These are phyloP conservation scores for Schizophyllum commune DNA, from an alignment of 1,284 basidiomycete species.

Conservation along the genomic window DNA sequence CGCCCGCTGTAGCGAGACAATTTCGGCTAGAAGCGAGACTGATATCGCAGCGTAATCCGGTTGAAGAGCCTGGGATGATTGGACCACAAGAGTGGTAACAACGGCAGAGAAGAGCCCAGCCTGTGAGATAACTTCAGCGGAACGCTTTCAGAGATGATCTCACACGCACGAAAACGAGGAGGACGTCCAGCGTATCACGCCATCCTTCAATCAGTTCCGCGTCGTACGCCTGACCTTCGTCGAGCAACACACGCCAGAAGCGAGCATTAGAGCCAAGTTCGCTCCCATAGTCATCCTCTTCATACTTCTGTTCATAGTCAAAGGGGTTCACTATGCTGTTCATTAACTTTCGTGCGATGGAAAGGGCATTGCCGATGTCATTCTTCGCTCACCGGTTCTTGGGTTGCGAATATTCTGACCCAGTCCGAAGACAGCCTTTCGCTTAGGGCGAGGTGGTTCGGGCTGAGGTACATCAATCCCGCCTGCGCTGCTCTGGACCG, in stretches of 20 bases:
- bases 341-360: no score
- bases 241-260: background rate
- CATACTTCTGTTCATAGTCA: conserved; percentile 1
- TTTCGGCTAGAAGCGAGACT: conserved; percentile 5
- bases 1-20: conserved; percentile 7
- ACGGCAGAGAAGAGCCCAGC: conserved; percentile 13
- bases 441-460: no score
- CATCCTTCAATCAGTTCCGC: background rate
- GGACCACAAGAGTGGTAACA: conserved; percentile 11
- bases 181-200: background rate
- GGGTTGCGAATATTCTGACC: no score
- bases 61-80: conserved; percentile 9
- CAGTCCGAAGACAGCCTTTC: no score
- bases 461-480: no score
- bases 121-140: background rate
- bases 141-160: background rate
- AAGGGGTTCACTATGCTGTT: background rate
- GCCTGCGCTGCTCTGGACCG: no score
- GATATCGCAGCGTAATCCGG: conserved; percentile 4
- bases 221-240: background rate
- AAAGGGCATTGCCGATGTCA: no score
- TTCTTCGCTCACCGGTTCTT: no score
- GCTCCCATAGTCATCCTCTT: background rate
- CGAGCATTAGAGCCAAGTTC: background rate
- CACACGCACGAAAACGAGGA: background rate